These are phyloP conservation scores for Geosmithia flava DNA, from an alignment of 2,329 filamentous ascomycete species.

Conservation along the genomic window DNA sequence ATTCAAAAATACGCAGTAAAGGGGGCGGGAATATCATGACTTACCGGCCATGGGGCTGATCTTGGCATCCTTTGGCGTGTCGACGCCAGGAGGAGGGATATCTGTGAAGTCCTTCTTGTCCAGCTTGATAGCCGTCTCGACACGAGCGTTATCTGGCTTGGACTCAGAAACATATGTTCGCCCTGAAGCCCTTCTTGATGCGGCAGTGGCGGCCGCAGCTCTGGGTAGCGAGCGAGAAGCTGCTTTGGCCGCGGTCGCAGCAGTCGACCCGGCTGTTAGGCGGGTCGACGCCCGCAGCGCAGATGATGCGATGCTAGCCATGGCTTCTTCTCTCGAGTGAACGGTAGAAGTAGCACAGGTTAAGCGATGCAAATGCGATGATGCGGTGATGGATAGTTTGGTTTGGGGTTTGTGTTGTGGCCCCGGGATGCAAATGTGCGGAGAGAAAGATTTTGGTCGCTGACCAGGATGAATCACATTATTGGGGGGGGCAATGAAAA, in stretches of 20 bases:
- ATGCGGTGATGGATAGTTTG: neutral
- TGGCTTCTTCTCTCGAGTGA: constrained; percentile 16
- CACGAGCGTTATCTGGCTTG: constrained; percentile 66
- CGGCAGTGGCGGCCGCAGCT: constrained; percentile 13
- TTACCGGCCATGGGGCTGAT: constrained; percentile 64
- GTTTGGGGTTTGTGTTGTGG: neutral
- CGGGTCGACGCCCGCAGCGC: constrained; percentile 65
- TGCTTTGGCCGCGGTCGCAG: constrained; percentile 12
- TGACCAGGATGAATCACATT: neutral
- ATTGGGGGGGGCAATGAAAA: neutral
- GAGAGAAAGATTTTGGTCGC: constrained; percentile 1
- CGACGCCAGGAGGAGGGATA: constrained; percentile 22
- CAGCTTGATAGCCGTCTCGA: constrained; percentile 76
- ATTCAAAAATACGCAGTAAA: constrained; percentile 2
- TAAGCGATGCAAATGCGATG: constrained; percentile 6
- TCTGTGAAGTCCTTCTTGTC: constrained; percentile 74
- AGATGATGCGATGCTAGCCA: constrained; percentile 55
- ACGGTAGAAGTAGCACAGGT: constrained; percentile 6
- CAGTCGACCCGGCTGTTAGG: constrained; percentile 30
- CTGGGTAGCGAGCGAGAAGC: constrained; percentile 15
- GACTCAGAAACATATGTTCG: constrained; percentile 77
- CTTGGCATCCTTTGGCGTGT: constrained; percentile 32
- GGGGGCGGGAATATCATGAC: constrained; percentile 2
- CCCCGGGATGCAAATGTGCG: neutral
- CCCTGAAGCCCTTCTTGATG: constrained; percentile 15